phyloP scores from a whole-genome alignment of 495 filamentous ascomycete genomes.

The Darksidea phi region DNA sequence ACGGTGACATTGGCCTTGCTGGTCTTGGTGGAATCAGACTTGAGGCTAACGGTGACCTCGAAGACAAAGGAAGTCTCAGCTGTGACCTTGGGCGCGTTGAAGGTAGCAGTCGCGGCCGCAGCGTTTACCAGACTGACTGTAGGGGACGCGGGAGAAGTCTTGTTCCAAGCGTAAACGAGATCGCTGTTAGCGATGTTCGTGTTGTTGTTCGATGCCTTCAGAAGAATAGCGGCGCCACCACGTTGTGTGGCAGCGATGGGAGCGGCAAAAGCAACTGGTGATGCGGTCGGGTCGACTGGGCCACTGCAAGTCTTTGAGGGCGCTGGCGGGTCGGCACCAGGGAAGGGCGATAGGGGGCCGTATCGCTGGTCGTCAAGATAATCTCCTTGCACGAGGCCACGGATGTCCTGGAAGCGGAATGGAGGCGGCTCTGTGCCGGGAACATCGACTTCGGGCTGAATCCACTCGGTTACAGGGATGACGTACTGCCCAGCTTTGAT shows the following conservation, averaged over 20 bases:
- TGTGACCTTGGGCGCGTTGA: slow-evolving; percentile 22
- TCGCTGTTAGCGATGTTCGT: slow-evolving; percentile 10
- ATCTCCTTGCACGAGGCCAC: slow-evolving; percentile 32
- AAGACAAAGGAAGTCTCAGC: slow-evolving; percentile 16
- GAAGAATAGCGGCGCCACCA: slow-evolving; percentile 16
- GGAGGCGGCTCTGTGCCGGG: slow-evolving; percentile 39
- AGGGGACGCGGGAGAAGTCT: slow-evolving; percentile 9
- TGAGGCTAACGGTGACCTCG: slow-evolving; percentile 17
- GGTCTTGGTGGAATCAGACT: slow-evolving; percentile 15
- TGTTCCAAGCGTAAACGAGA: slow-evolving; percentile 26
- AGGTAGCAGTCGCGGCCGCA: slow-evolving; percentile 13
- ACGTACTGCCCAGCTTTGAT: slow-evolving; percentile 46
- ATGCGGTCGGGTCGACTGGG: background rate
- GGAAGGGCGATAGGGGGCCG: slow-evolving; percentile 38
- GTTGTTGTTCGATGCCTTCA: slow-evolving; percentile 26
- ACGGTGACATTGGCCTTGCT: slow-evolving; percentile 17
- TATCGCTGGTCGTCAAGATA: slow-evolving; percentile 35
- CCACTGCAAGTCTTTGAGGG: slow-evolving; percentile 15
- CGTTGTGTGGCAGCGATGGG: slow-evolving; percentile 7
- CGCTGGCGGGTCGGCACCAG: slow-evolving; percentile 28
- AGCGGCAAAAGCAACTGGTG: slow-evolving; percentile 4
- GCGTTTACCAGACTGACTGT: slow-evolving; percentile 24
- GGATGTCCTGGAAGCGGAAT: slow-evolving; percentile 34
- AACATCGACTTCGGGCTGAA: slow-evolving; percentile 38
- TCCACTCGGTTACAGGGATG: slow-evolving; percentile 46